Percentiles rank a stretch among this genome's conserved stretches.
phyloP scores from a whole-genome alignment of 768 basidiomycete genomes.

The Udeniomyces megalosporus region DNA sequence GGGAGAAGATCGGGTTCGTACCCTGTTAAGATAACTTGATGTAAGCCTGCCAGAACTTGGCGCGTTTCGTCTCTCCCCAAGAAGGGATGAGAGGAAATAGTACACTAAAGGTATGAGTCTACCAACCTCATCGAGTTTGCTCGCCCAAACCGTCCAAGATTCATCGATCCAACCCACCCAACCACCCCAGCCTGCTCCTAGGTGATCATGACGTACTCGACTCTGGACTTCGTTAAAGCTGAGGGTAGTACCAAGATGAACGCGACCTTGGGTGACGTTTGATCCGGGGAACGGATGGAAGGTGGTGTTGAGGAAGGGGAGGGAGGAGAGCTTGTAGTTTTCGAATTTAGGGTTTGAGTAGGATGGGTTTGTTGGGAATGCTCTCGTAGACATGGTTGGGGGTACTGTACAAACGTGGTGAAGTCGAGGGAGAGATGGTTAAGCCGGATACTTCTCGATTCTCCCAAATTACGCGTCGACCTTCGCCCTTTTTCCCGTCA shows the following conservation, averaged over 20 bases:
- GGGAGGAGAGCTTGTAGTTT: conserved; percentile 53
- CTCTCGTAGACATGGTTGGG: not conserved
- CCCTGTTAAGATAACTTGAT: not conserved
- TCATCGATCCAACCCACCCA: conserved; percentile 52
- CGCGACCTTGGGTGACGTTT: conserved; percentile 36
- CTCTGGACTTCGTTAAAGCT: conserved; percentile 70
- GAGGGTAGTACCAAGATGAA: conserved; percentile 44
- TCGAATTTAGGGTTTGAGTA: conserved; percentile 72
- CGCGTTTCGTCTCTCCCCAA: not conserved
- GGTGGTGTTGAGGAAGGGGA: conserved; percentile 44
- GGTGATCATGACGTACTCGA: conserved; percentile 69
- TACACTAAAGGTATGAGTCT: not conserved
- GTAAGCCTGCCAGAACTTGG: not conserved
- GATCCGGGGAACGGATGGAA: conserved; percentile 36
- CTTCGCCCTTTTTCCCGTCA: too few species aligned
- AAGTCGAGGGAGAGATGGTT: too few species aligned
- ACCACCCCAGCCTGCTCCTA: conserved; percentile 38
- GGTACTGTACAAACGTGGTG: too few species aligned
- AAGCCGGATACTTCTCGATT: too few species aligned
- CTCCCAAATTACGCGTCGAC: too few species aligned
- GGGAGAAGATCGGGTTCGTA: conserved; percentile 9
- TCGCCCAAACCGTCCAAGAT: conserved; percentile 42
- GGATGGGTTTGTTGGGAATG: conserved; percentile 31
- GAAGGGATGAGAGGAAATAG: not conserved
- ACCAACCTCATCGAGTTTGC: conserved; percentile 47